These are phyloP conservation scores for Theobroma grandiflorum DNA, from an alignment of 441 rosid genomes.

Conservation along the genomic window DNA sequence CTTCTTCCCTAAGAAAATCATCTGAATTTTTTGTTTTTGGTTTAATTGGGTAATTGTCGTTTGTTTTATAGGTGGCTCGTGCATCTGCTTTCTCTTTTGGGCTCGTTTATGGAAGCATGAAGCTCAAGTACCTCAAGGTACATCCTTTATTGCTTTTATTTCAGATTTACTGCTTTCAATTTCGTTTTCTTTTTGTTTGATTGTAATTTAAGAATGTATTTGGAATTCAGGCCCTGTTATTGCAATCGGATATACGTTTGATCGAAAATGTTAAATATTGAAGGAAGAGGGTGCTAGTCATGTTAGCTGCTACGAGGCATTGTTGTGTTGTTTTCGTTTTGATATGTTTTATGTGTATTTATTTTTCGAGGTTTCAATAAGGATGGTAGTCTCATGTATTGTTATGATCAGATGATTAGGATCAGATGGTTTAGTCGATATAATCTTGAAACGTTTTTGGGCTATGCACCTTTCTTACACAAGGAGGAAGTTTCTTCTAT, in stretches of 20 bases:
- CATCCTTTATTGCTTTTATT: neutral
- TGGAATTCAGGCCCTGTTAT: neutral
- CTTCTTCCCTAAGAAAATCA: slow-evolving; percentile 23
- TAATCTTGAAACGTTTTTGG: neutral
- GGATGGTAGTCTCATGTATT: neutral
- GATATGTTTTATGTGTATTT: neutral
- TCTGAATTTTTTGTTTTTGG: neutral
- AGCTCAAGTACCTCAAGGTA: slow-evolving; percentile 76
- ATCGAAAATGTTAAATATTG: neutral
- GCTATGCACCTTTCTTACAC: neutral
- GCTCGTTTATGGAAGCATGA: slow-evolving; percentile 64
- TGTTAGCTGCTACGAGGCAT: neutral
- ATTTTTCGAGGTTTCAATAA: neutral
- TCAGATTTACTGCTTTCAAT: neutral
- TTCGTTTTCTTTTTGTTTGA: neutral
- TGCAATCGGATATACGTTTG: slow-evolving; percentile 1
- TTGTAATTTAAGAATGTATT: neutral
- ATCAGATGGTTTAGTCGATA: neutral
- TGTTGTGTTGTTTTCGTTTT: neutral
- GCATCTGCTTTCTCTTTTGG: slow-evolving; percentile 76
- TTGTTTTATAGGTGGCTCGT: slow-evolving; percentile 63
- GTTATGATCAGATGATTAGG: neutral
- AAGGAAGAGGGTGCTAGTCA: neutral
- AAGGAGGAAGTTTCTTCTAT: neutral
- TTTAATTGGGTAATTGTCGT: slow-evolving; percentile 16